Conservation (phyloP, 352 stramenopile genomes). For the Saprolegnia diclina region DNA sequence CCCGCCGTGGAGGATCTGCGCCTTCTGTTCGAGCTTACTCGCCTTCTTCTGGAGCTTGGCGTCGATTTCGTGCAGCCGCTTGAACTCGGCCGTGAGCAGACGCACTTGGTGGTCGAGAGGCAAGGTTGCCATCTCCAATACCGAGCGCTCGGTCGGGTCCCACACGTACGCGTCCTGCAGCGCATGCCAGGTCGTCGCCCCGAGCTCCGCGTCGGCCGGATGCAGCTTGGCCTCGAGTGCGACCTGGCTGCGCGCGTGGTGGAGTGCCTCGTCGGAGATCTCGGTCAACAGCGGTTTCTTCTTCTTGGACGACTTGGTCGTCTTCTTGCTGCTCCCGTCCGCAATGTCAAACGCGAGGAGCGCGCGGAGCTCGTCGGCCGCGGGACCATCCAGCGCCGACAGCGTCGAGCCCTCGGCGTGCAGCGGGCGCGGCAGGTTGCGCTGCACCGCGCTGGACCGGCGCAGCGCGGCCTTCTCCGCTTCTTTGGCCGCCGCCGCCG, state of each 20-base stretch:
- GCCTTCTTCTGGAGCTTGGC: slow-evolving; percentile 55
- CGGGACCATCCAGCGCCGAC: background rate
- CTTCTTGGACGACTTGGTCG: slow-evolving; percentile 12
- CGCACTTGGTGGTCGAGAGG: slow-evolving; percentile 41
- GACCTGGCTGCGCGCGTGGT: slow-evolving; percentile 64
- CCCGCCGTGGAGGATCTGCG: slow-evolving; percentile 53
- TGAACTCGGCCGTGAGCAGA: slow-evolving; percentile 52
- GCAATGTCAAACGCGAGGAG: slow-evolving; percentile 60
- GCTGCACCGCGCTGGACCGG: slow-evolving; percentile 61
- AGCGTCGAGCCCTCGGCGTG: slow-evolving; percentile 37
- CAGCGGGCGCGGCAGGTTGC: slow-evolving; percentile 63
- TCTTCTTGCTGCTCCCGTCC: slow-evolving; percentile 76
- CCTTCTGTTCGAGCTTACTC: slow-evolving; percentile 69
- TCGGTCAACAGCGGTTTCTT: slow-evolving; percentile 34
- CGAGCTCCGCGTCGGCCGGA: slow-evolving; percentile 14
- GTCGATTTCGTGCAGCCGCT: slow-evolving; percentile 58
- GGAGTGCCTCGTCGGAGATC: slow-evolving; percentile 61
- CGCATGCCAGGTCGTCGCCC: slow-evolving; percentile 37
- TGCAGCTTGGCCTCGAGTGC: slow-evolving; percentile 68
- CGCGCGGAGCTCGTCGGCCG: slow-evolving; percentile 51
- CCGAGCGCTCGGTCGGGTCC: background rate
- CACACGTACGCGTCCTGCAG: background rate
- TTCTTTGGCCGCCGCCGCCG: slow-evolving; percentile 42
- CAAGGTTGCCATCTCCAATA: slow-evolving; percentile 37
- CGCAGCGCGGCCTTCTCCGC: slow-evolving; percentile 55